These are phyloP conservation scores for Acorus gramineus DNA, from an alignment of 106 monocot species.

Conservation along the genomic window DNA sequence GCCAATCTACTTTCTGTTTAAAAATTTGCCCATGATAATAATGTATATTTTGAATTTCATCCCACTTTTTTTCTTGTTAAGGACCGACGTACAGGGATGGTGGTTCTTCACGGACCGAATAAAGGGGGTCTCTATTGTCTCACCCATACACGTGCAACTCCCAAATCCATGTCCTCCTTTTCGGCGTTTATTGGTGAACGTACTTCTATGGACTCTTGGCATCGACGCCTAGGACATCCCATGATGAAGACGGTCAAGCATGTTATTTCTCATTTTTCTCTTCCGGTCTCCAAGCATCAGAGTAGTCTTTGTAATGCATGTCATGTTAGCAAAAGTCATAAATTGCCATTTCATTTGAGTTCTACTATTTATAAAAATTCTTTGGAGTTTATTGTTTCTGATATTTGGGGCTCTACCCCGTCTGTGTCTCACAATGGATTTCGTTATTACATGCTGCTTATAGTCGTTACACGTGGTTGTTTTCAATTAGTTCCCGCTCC, in stretches of 20 bases:
- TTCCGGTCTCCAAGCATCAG: neutral
- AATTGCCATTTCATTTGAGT: neutral
- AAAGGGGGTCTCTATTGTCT: neutral
- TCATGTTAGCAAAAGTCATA: neutral
- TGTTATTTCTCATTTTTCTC: neutral
- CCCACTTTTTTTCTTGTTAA: slow-evolving; percentile 1
- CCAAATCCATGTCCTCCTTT: neutral
- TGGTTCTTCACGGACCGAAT: slow-evolving; percentile 1
- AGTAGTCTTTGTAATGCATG: neutral
- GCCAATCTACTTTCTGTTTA: neutral
- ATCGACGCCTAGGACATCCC: neutral
- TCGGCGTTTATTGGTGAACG: neutral
- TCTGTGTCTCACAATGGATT: neutral
- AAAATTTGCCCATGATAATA: neutral
- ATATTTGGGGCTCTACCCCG: neutral
- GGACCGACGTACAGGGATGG: neutral
- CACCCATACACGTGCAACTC: too few species aligned
- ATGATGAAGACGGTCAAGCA: neutral
- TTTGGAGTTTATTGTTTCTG: neutral
- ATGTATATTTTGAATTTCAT: slow-evolving; percentile 3
- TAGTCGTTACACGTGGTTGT: neutral
- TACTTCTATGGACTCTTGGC: neutral
- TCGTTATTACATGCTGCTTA: neutral
- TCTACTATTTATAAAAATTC: neutral
- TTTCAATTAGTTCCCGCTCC: neutral